Conservation (phyloP, 2,329 filamentous ascomycete genomes). For the Fusarium vanettenii region DNA sequence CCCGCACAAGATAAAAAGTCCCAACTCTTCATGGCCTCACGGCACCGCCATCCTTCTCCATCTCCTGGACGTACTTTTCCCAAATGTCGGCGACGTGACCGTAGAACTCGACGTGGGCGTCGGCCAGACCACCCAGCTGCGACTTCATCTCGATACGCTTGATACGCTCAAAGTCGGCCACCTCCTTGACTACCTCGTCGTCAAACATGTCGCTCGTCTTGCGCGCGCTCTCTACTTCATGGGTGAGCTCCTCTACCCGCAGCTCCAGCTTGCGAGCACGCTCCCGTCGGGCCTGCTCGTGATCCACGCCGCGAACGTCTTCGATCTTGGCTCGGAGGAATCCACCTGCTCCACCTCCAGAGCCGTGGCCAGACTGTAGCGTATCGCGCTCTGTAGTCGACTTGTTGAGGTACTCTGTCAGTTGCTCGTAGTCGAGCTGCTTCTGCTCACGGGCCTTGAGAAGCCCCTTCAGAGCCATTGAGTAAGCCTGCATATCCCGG, state of each 20-base stretch:
- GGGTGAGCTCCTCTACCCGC: constrained; percentile 89
- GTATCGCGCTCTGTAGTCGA: constrained; percentile 87
- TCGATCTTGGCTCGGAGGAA: constrained; percentile 96
- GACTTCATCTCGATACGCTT: constrained; percentile 93
- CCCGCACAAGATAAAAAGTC: neutral
- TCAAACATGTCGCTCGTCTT: constrained; percentile 92
- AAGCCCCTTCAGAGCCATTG: constrained; percentile 84
- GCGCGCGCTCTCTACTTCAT: constrained; percentile 88
- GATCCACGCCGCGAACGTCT: constrained; percentile 95
- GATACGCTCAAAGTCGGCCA: constrained; percentile 94
- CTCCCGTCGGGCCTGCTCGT: constrained; percentile 90
- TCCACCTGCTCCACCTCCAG: constrained; percentile 77
- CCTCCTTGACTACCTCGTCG: constrained; percentile 93
- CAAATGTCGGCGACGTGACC: constrained; percentile 82
- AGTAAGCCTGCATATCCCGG: constrained; percentile 96
- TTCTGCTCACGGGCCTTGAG: constrained; percentile 96
- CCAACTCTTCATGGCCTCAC: constrained; percentile 17
- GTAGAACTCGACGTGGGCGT: constrained; percentile 90
- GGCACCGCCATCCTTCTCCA: constrained; percentile 75
- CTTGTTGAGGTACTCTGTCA: constrained; percentile 96
- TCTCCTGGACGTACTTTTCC: constrained; percentile 90
- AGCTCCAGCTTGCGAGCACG: constrained; percentile 90
- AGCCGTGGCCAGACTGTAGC: constrained; percentile 71
- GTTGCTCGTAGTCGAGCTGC: constrained; percentile 95
- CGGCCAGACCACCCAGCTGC: constrained; percentile 84